Percentiles rank a stretch among this genome's conserved stretches.
These are phyloP conservation scores for Rusavskia elegans DNA, from an alignment of 495 filamentous ascomycete species.

Conservation along the genomic window DNA sequence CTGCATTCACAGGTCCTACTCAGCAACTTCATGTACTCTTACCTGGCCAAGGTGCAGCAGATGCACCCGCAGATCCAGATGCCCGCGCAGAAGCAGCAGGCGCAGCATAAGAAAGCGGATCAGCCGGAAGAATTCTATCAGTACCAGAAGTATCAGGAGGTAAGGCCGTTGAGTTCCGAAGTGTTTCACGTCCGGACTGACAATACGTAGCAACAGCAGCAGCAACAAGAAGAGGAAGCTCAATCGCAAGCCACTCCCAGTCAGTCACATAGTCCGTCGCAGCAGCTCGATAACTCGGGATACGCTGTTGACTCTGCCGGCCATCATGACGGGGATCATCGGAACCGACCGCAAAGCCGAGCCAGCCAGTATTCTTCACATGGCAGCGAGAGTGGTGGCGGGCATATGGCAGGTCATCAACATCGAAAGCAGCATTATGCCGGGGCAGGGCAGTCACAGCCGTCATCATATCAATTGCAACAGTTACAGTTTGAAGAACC, in stretches of 20 bases:
- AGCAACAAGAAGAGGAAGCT: constrained; percentile 28
- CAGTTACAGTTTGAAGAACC: constrained; percentile 35
- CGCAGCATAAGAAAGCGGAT: constrained; percentile 47
- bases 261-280: constrained; percentile 9
- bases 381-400: constrained; percentile 29
- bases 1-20: constrained; percentile 91
- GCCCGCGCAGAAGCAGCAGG: constrained; percentile 46
- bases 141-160: constrained; percentile 52
- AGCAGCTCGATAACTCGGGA: constrained; percentile 20
- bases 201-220: constrained; percentile 26
- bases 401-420: constrained; percentile 28
- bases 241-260: constrained; percentile 16
- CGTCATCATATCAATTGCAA: constrained; percentile 21
- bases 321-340: constrained; percentile 31
- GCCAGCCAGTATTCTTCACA: constrained; percentile 26
- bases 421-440: constrained; percentile 11
- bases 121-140: constrained; percentile 47
- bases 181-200: neutral
- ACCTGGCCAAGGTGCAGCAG: constrained; percentile 94
- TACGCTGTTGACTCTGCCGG: constrained; percentile 2
- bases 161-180: constrained; percentile 18
- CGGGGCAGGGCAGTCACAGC: constrained; percentile 4
- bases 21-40: constrained; percentile 99
- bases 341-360: constrained; percentile 35
- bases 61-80: constrained; percentile 90